phyloP scores from a whole-genome alignment of 768 basidiomycete species.

The Tremella fuciformis region DNA sequence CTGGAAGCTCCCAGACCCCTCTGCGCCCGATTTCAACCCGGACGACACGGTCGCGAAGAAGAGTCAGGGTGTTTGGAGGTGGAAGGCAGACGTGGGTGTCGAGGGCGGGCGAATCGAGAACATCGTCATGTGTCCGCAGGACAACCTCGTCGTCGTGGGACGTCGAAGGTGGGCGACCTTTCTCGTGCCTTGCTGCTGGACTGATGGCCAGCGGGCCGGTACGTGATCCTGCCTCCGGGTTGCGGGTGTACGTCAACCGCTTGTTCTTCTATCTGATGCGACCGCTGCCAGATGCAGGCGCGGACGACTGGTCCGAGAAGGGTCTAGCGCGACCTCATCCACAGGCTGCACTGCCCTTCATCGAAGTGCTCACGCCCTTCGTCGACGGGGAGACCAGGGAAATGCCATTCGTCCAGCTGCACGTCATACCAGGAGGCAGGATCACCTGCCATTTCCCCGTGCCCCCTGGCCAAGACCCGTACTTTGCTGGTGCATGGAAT shows the following conservation, averaged over 20 bases:
- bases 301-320: background rate
- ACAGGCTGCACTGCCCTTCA: conserved; percentile 1
- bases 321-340: background rate
- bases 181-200: background rate
- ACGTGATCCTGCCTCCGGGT: background rate
- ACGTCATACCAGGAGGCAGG: background rate
- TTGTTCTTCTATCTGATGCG: conserved; percentile 1
- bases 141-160: background rate
- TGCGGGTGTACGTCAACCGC: background rate
- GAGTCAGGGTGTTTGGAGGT: background rate
- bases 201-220: background rate
- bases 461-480: background rate
- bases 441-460: background rate
- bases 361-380: background rate
- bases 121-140: background rate
- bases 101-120: background rate
- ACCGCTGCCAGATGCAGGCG: background rate
- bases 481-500: background rate
- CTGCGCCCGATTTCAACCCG: background rate
- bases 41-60: background rate
- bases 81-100: conserved; percentile 2
- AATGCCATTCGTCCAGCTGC: background rate
- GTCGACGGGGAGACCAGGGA: background rate
- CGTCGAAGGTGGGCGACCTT: background rate
- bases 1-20: background rate